phyloP scores from a whole-genome alignment of 2,329 filamentous ascomycete genomes.

The Colletotrichum higginsianum region DNA sequence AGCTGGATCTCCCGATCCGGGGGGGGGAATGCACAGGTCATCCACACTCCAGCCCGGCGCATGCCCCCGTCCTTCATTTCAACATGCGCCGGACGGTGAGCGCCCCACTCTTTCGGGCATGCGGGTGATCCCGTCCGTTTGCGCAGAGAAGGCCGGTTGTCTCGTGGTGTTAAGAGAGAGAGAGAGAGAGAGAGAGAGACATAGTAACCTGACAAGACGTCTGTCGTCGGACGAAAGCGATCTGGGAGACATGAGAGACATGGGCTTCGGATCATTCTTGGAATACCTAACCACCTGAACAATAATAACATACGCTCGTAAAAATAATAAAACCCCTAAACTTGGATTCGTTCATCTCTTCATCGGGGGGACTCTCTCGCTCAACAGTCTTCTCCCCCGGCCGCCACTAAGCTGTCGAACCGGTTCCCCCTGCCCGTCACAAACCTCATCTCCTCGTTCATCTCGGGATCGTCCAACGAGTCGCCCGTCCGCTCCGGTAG shows the following conservation, averaged over 20 bases:
- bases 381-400: constrained; percentile 32
- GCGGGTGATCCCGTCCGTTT: neutral
- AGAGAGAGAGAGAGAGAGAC: neutral
- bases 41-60: constrained; percentile 11
- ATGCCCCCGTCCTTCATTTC: constrained; percentile 32
- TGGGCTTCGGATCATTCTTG: neutral
- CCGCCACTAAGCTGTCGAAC: constrained; percentile 28
- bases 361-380: neutral
- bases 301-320: neutral
- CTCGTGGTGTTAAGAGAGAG: neutral
- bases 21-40: neutral
- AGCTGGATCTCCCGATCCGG: constrained; percentile 20
- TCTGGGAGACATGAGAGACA: neutral
- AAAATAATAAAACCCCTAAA: neutral
- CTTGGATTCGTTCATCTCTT: neutral
- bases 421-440: constrained; percentile 41
- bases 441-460: constrained; percentile 38
- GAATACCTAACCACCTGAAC: neutral
- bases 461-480: neutral
- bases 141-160: neutral
- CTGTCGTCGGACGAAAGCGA: neutral
- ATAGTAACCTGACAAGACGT: neutral
- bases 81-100: neutral
- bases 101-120: constrained; percentile 3
- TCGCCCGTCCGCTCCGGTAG: constrained; percentile 48